Evolutionary conservation across 768 basidiomycete genomes (phyloP), one percentile per base, ranked within the genome.

Genomic region (Baorangia bicolor): DNA sequence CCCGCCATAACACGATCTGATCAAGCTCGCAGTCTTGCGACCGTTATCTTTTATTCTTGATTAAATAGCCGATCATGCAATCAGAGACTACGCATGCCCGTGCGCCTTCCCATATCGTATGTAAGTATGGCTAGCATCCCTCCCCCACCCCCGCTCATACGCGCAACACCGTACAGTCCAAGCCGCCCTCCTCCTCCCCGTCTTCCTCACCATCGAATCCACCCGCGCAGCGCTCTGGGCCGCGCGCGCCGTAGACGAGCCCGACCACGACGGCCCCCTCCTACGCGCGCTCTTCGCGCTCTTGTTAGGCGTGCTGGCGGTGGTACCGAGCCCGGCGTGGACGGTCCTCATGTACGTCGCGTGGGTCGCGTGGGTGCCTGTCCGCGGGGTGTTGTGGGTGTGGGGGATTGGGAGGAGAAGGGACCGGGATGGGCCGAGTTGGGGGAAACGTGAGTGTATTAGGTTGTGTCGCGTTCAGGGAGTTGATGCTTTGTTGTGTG

Each of bases 321-420:
- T 63, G 0, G 33, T 62, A 0, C 66, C 66, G 0, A n/a, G 25
- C 3, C 55, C 60, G 0, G 12, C 50, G 0, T 62, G 55, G 60
- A 35, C 41, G 2, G 1, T 62, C 14, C 13, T 47, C 20, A 1
- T 0, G 3, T 49, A 31, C 5, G 8, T 7, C 1, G 30, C 3
- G 2, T 40, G 41, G 20, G 21, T 58, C 0, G 45, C 31, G 10
- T 56, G 39, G 30, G 0, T 50, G 11, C 53, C 59, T 0, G 6
- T 43, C 0, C 50, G 64, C 5, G 66, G 37, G 1, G 1, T 59
- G 0, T 28, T 70, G 2, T 64, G 59, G 64, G 0, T 61, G 0
- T 57, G 28, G 23, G 68, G 68, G 0, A 56, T 68, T 3, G 59
- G 61, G 18, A n/a, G n/a, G n/a, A n/a, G n/a, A n/a, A 8, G n/a